Conservation (phyloP, 768 basidiomycete species). For the Lentinus tigrinus region DNA sequence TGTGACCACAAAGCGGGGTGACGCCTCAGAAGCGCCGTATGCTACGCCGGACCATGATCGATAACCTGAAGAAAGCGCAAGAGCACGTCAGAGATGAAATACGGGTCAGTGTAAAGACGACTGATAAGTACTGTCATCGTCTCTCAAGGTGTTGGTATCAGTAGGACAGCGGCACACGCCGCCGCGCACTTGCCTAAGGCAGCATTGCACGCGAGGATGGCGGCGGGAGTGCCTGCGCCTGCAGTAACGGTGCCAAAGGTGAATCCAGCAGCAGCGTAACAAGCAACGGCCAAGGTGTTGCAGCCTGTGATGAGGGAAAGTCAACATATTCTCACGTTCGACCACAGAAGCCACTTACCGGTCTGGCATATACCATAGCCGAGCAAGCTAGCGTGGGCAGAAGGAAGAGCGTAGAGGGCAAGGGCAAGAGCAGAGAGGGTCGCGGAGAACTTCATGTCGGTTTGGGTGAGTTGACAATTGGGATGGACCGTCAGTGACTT, state of each 20-base stretch:
- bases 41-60: no score
- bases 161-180: constrained; percentile 35
- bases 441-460: constrained; percentile 13
- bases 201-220: constrained; percentile 41
- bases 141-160: constrained; percentile 38
- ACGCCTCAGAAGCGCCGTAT: no score
- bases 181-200: constrained; percentile 42
- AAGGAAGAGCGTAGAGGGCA: constrained; percentile 1
- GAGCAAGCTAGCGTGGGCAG: constrained; percentile 31
- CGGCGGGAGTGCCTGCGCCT: constrained; percentile 35
- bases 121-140: no score
- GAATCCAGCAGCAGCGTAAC: constrained; percentile 8
- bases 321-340: not conserved
- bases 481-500: not conserved
- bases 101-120: no score
- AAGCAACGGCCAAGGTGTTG: constrained; percentile 3
- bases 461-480: no score
- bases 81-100: no score
- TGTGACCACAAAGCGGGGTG: no score
- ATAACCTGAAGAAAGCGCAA: no score
- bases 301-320: constrained; percentile 1
- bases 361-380: constrained; percentile 44
- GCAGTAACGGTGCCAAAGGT: constrained; percentile 44
- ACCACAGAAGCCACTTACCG: constrained; percentile 25
- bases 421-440: constrained; percentile 2